Percentiles rank a stretch among this genome's conserved stretches.
These are phyloP conservation scores for Rhodosporidiobolus sp. DNA, from an alignment of 768 basidiomycete genomes.

Conservation along the genomic window DNA sequence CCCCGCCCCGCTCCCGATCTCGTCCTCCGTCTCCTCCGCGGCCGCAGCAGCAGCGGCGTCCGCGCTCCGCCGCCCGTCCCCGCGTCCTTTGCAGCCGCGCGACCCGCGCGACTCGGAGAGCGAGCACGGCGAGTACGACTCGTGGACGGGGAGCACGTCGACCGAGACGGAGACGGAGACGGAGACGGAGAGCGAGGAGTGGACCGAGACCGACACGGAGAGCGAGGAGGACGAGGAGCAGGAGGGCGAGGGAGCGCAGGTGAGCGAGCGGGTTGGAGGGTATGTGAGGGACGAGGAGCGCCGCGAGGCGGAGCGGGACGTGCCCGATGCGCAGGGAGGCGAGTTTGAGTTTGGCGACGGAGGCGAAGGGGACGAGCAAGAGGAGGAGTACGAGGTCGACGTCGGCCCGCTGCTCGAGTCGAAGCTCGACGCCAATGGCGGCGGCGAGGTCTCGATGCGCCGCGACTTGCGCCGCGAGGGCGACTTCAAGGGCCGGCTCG, in stretches of 20 bases:
- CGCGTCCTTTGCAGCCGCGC: not conserved
- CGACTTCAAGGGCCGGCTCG: constrained; percentile 45
- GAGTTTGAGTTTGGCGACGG: constrained; percentile 2
- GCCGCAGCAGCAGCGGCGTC: not conserved
- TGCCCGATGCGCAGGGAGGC: too few relatives aligned
- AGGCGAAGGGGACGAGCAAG: constrained; percentile 2
- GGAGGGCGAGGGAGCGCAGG: constrained; percentile 18
- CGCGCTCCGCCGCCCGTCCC: not conserved
- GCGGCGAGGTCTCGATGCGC: constrained; percentile 37
- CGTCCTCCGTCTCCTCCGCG: not conserved
- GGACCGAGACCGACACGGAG: not conserved
- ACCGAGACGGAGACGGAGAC: constrained; percentile 16
- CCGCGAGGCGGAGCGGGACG: constrained; percentile 24
- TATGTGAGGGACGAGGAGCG: not conserved
- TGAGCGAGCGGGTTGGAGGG: not conserved
- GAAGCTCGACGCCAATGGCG: constrained; percentile 24
- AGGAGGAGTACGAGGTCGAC: constrained; percentile 44
- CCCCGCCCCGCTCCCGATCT: not conserved
- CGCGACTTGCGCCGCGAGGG: constrained; percentile 31
- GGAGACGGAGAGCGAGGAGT: constrained; percentile 17
- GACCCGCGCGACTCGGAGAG: not conserved
- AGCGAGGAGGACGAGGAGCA: constrained; percentile 33
- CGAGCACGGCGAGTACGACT: constrained; percentile 22
- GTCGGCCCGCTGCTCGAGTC: constrained; percentile 26
- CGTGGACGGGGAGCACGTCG: constrained; percentile 28